Evolutionary conservation across 768 basidiomycete genomes (phyloP), one percentile per base, ranked within the genome.

Genomic region (Lentinula raphanica): DNA sequence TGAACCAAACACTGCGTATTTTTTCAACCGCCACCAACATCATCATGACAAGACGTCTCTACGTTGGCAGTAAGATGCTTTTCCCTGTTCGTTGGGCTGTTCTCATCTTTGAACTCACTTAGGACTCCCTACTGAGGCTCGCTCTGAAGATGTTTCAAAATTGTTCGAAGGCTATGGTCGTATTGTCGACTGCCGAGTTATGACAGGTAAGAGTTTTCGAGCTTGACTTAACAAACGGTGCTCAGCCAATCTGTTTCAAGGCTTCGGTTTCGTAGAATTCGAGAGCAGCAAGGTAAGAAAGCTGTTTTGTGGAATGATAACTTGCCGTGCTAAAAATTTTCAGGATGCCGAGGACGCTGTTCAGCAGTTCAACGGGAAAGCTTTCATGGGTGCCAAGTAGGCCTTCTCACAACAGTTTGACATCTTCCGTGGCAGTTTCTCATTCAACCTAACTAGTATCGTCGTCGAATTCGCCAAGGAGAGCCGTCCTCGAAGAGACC

Each of bases 391-490:
- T 48, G 79, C 85, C 62, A 88, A 84, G 94, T 94, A 70, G 59
- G 78, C 12, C 63, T 12, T 21, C n/a, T 46, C 32, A 35, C 8
- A 32, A 32, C n/a, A 36, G 12, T 1, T 23, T 32, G 36, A 25
- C 15, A 15, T 49, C 36, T 56, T 36, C 28, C 38, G 3, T 59
- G 36, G n/a, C 7, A 23, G 12, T 5, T 23, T 12, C 35, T 21
- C 44, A 45, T 38, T 9, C 35, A 15, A 5, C n/a, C 9, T 27
- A 45, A 40, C 4, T 56, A 97, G 95, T 68, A 91, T 99, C 62
- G 90, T 97, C 13, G 94, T 99, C 45, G 93, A 99, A 70, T 94
- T 94, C 67, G 94, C 96, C 7, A 95, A 96, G 71, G 95, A 98
- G 66, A 87, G 86, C 60, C 86, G 92, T 21, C 88, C 89, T 56